Conservation (phyloP, 1,284 basidiomycete genomes). For the Ustilago nuda region DNA sequence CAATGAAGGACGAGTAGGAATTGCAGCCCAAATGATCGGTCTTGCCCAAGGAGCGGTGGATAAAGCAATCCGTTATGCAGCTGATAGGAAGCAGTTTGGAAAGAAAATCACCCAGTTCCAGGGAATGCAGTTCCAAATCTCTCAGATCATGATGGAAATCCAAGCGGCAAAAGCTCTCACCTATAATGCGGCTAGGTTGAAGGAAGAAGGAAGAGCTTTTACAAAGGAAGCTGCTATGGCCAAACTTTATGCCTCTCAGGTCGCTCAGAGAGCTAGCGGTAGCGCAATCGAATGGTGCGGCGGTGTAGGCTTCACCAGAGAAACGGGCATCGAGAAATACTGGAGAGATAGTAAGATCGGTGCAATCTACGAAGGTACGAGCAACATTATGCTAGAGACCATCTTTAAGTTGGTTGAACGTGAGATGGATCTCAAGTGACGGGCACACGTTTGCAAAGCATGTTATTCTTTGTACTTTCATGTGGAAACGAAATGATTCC, state of each 20-base stretch:
- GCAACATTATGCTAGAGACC: slow-evolving; percentile 87
- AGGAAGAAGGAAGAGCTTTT: slow-evolving; percentile 93
- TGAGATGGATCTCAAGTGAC: slow-evolving; percentile 60
- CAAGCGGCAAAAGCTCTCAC: slow-evolving; percentile 92
- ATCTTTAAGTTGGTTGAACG: slow-evolving; percentile 78
- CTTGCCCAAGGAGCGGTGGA: slow-evolving; percentile 97
- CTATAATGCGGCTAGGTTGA: slow-evolving; percentile 93
- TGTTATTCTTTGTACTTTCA: not conserved
- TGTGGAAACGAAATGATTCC: not conserved
- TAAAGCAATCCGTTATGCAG: slow-evolving; percentile 91
- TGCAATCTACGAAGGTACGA: slow-evolving; percentile 90
- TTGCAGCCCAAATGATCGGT: slow-evolving; percentile 85
- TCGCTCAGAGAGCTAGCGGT: slow-evolving; percentile 89
- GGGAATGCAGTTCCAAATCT: slow-evolving; percentile 95
- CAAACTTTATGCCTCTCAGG: slow-evolving; percentile 82
- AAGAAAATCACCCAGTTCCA: slow-evolving; percentile 87
- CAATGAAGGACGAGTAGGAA: slow-evolving; percentile 97
- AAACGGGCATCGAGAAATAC: slow-evolving; percentile 87
- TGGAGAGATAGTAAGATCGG: slow-evolving; percentile 82
- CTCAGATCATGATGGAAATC: slow-evolving; percentile 83
- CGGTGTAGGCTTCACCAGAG: slow-evolving; percentile 87
- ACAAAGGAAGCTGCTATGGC: slow-evolving; percentile 97
- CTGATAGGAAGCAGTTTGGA: slow-evolving; percentile 92
- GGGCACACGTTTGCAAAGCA: too few relatives aligned
- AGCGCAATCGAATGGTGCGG: slow-evolving; percentile 96